Conservation (phyloP, 768 basidiomycete species). For the Kwoniella europaea region DNA sequence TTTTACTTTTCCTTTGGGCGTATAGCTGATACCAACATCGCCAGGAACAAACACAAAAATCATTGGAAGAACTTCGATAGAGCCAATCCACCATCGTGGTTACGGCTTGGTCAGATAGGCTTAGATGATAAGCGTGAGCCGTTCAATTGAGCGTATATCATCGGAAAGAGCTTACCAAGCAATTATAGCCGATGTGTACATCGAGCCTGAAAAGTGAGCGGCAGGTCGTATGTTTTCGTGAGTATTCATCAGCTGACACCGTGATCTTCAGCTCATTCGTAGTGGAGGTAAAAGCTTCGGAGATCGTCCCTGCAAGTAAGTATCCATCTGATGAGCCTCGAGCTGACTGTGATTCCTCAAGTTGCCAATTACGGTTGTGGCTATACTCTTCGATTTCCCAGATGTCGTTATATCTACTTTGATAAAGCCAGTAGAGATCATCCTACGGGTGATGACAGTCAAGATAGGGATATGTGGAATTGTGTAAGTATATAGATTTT, state of each 20-base stretch:
- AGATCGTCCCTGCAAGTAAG: slow-evolving; percentile 76
- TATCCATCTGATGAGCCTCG: too few species aligned
- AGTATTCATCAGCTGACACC: not conserved
- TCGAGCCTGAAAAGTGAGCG: slow-evolving; percentile 82
- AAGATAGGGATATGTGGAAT: slow-evolving; percentile 60
- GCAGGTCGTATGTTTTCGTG: not conserved
- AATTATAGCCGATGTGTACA: slow-evolving; percentile 82
- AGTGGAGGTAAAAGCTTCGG: slow-evolving; percentile 88
- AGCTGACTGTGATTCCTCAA: too few species aligned
- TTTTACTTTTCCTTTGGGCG: not conserved
- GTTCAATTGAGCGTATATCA: too few species aligned
- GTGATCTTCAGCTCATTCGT: slow-evolving; percentile 77
- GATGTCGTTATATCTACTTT: slow-evolving; percentile 77
- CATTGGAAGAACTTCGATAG: slow-evolving; percentile 79
- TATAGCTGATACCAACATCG: not conserved
- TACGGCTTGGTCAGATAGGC: slow-evolving; percentile 50
- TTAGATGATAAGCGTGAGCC: slow-evolving; percentile 57
- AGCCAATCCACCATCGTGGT: slow-evolving; percentile 72
- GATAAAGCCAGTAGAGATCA: slow-evolving; percentile 61
- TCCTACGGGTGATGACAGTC: slow-evolving; percentile 35
- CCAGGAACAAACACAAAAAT: slow-evolving; percentile 65
- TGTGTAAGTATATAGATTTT: too few species aligned
- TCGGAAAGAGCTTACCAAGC: too few species aligned
- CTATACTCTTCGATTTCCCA: slow-evolving; percentile 92
- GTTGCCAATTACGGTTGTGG: slow-evolving; percentile 85